Conservation (phyloP, 768 basidiomycete species). For the Leccinum boreale region DNA sequence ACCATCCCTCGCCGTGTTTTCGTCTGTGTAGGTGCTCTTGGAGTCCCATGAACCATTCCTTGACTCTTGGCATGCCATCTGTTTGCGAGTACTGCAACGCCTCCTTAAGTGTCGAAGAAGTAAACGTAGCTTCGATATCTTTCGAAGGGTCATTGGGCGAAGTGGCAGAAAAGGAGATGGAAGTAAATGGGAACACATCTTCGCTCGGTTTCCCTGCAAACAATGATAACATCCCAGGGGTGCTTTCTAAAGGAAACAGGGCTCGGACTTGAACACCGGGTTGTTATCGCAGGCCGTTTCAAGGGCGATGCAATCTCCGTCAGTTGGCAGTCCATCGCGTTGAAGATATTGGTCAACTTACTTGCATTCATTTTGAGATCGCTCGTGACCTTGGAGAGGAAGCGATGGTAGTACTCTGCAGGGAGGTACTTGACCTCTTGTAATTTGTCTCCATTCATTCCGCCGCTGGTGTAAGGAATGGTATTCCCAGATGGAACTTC, state of each 20-base stretch:
- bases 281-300: not conserved
- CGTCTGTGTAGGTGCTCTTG: constrained; percentile 66
- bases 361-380: constrained; percentile 56
- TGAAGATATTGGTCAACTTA: constrained; percentile 27
- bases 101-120: constrained; percentile 36
- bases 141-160: constrained; percentile 22
- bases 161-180: not conserved
- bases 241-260: not conserved
- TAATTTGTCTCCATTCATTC: not conserved
- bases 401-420: constrained; percentile 47
- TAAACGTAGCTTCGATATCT: constrained; percentile 47
- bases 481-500: not conserved
- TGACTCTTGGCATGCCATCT: constrained; percentile 56
- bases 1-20: constrained; percentile 59
- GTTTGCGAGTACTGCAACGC: constrained; percentile 74
- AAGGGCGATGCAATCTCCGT: not conserved
- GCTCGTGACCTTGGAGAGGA: constrained; percentile 56
- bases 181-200: constrained; percentile 12
- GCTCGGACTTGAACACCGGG: not conserved
- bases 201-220: not conserved
- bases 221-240: not conserved
- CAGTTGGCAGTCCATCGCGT: not conserved
- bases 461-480: not conserved
- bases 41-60: constrained; percentile 61
- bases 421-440: constrained; percentile 33